A percentile compares a stretch with the other conserved stretches of the same genome.
These are phyloP conservation scores for Leccinum obscurum DNA, from an alignment of 768 basidiomycete genomes.

Conservation along the genomic window DNA sequence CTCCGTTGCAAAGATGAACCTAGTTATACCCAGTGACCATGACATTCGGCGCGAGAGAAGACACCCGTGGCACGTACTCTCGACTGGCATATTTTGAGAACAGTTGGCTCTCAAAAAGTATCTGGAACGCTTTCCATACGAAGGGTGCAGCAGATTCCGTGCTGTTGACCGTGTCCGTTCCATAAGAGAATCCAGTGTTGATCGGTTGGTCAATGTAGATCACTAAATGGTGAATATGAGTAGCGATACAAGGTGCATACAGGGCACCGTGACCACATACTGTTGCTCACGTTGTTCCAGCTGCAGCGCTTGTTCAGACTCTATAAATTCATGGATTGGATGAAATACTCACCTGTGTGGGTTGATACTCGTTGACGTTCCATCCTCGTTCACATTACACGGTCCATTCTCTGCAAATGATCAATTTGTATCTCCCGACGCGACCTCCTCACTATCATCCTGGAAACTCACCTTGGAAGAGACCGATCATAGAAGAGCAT, in stretches of 20 bases:
- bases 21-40: slow-evolving; percentile 19
- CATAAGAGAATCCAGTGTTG: slow-evolving; percentile 64
- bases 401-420: slow-evolving; percentile 56
- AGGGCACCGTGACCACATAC: slow-evolving; percentile 36
- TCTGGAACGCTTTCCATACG: slow-evolving; percentile 64
- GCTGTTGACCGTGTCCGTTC: slow-evolving; percentile 52
- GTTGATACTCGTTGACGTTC: slow-evolving; percentile 52
- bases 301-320: slow-evolving; percentile 30
- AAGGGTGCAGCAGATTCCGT: slow-evolving; percentile 52
- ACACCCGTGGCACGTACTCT: slow-evolving; percentile 41
- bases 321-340: background rate
- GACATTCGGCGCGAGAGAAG: background rate
- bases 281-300: slow-evolving; percentile 70
- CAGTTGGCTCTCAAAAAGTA: slow-evolving; percentile 55
- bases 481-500: slow-evolving; percentile 62
- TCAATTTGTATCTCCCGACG: background rate
- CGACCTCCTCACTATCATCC: background rate
- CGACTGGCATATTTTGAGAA: slow-evolving; percentile 52
- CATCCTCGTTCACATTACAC: slow-evolving; percentile 57
- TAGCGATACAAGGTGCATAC: background rate
- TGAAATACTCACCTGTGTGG: slow-evolving; percentile 49
- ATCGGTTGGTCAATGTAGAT: slow-evolving; percentile 74
- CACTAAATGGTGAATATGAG: slow-evolving; percentile 37
- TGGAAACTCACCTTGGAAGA: slow-evolving; percentile 53
- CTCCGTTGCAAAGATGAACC: slow-evolving; percentile 65